phyloP scores from a whole-genome alignment of 306 rosid genomes.

The Glycine tomentella region DNA sequence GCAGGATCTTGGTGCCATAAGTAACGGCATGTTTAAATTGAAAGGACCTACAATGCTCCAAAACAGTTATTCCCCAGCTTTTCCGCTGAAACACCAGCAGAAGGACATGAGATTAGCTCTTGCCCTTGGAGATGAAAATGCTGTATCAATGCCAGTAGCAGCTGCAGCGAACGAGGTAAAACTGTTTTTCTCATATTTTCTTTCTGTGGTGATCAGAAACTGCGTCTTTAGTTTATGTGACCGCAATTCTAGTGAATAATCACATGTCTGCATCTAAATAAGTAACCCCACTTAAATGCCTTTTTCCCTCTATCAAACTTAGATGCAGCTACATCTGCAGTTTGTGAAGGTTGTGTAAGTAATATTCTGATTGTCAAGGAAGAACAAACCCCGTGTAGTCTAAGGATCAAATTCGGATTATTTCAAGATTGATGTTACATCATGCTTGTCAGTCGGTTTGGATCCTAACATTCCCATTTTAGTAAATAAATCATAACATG shows the following conservation, averaged over 20 bases:
- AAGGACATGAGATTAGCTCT: slow-evolving; percentile 95
- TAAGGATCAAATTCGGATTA: slow-evolving; percentile 10
- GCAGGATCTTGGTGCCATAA: slow-evolving; percentile 79
- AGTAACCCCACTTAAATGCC: slow-evolving; percentile 4
- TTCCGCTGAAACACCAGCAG: slow-evolving; percentile 92
- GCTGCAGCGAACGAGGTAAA: slow-evolving; percentile 89
- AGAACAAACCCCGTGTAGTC: slow-evolving; percentile 20
- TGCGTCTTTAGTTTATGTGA: not conserved
- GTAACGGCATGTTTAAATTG: slow-evolving; percentile 77
- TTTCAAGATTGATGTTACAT: not conserved
- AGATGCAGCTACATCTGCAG: slow-evolving; percentile 2
- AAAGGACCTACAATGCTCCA: slow-evolving; percentile 81
- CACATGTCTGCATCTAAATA: slow-evolving; percentile 16
- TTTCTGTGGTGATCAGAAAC: not conserved
- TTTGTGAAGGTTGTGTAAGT: slow-evolving; percentile 25
- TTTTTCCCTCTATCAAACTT: no score
- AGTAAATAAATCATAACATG: not conserved
- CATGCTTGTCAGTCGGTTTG: not conserved
- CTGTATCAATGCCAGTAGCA: slow-evolving; percentile 81
- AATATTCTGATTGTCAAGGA: slow-evolving; percentile 30
- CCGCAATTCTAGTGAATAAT: not conserved
- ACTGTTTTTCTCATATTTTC: slow-evolving; percentile 1
- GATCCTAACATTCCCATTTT: slow-evolving; percentile 21
- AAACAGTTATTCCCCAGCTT: slow-evolving; percentile 75
- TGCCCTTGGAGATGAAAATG: slow-evolving; percentile 80